A percentile compares a stretch with the other conserved stretches of the same genome.
These are phyloP conservation scores for Cryptosporidium felis DNA, from an alignment of 169 alveolate species.

Conservation along the genomic window DNA sequence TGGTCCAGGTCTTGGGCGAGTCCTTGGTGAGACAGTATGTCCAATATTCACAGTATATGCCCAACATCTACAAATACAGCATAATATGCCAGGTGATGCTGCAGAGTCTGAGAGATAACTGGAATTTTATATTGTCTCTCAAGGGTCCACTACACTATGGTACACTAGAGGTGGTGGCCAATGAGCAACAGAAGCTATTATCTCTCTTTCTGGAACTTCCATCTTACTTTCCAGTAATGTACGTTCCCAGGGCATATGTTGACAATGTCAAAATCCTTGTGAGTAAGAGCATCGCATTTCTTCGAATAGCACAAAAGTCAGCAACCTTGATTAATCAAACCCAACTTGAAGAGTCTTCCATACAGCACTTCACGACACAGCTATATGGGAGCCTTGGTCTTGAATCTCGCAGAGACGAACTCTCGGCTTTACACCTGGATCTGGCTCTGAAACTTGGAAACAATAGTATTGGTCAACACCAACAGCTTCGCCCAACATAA, in stretches of 20 bases:
- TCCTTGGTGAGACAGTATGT: background rate
- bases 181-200: constrained; percentile 42
- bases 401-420: background rate
- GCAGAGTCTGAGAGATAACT: constrained; percentile 8
- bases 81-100: constrained; percentile 35
- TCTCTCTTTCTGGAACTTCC: constrained; percentile 60
- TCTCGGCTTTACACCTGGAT: background rate
- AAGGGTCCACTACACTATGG: constrained; percentile 48
- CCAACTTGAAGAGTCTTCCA: background rate
- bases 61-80: constrained; percentile 14
- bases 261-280: background rate
- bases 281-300: constrained; percentile 8
- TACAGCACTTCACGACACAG: constrained; percentile 24
- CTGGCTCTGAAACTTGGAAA: constrained; percentile 35
- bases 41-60: constrained; percentile 30
- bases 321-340: background rate
- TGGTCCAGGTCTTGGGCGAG: constrained; percentile 19
- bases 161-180: constrained; percentile 4
- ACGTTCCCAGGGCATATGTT: constrained; percentile 58
- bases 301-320: constrained; percentile 11
- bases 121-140: background rate
- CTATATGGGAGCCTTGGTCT: constrained; percentile 4
- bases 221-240: constrained; percentile 37
- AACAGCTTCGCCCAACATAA: constrained; percentile 21
- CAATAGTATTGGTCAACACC: constrained; percentile 5